Evolutionary conservation across 176 grass and related monocot species (phyloP).

Genomic region (Chloris gayana): DNA sequence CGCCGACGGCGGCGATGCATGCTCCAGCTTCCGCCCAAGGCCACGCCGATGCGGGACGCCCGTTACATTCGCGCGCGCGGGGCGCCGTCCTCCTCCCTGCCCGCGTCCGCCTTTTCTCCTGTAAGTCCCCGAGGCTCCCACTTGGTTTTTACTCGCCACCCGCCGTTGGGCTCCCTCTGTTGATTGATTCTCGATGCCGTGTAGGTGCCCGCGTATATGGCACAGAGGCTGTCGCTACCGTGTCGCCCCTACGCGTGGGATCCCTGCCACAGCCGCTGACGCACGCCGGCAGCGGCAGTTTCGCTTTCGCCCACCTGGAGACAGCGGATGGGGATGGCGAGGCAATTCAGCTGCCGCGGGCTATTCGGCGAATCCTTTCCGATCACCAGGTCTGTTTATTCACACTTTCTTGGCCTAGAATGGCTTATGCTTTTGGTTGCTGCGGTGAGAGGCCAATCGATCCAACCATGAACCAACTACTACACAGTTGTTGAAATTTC

Average conservation of each 20-base stretch:
- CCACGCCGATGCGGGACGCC: neutral
- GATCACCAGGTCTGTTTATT: constrained; percentile 28
- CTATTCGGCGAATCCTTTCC: constrained; percentile 1
- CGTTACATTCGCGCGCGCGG: neutral
- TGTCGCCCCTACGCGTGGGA: neutral
- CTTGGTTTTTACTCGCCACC: neutral
- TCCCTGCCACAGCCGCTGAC: neutral
- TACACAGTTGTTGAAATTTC: neutral
- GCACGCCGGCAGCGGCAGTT: neutral
- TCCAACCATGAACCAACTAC: neutral
- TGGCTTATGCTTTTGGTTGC: neutral
- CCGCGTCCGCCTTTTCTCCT: constrained; percentile 4
- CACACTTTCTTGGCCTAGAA: neutral
- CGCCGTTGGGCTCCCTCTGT: neutral
- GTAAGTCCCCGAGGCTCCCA: neutral
- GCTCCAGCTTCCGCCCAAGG: neutral
- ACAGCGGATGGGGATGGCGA: neutral
- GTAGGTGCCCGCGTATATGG: neutral
- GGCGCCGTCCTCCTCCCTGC: neutral
- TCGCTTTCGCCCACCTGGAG: neutral
- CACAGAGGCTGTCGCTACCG: neutral
- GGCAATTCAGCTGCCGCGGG: neutral
- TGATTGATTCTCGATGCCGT: neutral
- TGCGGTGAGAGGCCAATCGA: neutral
- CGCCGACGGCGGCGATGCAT: constrained; percentile 29